Base-by-base conservation (phyloP, 805 yeast genomes). In the Yarrowia yakushimensis region DNA sequence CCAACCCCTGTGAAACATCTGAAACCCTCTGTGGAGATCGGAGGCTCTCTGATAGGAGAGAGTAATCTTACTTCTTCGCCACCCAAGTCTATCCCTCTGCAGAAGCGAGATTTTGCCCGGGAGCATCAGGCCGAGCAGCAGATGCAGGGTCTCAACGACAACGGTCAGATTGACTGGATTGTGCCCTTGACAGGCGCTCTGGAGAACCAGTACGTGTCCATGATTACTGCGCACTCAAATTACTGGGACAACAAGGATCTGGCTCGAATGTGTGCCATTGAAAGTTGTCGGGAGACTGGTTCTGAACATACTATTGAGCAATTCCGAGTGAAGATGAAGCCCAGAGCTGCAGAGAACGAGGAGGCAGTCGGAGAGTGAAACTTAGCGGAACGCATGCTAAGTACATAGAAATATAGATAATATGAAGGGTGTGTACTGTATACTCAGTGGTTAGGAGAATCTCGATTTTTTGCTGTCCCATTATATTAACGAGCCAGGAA, bases 171-270 rank as follows among this genome's bases (percentile, higher is more conserved):
- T 1, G 99, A 93, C 73, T 92, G 87, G 75, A 78, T 86, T 3
- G 74, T 93, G 39, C 78, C 78, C 2, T 65, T 69, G 22, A 65
- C 72, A 0, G 88, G 91, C 2, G 78, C 86, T 17, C 81, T 92
- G 66, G 96, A 90, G 66, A 82, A 90, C 55, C 91, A 94, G 63
- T 76, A 91, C 46, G 78, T 93, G 13, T 83, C 89, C 25, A 92
- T 96, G 17, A 77, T 93, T 9, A 88, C 88, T 55, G 94, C 98
- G 0, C 99, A 93, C 74, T 86, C 89, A 2, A 85, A 91, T 31
- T 93, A 93, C 74, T 89, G 96, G 78, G 96, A 90, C 68, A 96
- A 90, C 66, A 78, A 83, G 59, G 91, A 91, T 67, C 84, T 93
- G 60, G 93, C 96, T 0, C 88, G 91, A 42, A 65, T 77, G 63